A percentile compares a stretch with the other conserved stretches of the same genome.
Evolutionary conservation across 768 basidiomycete species (phyloP).

Genomic region (Amanita inopinata): DNA sequence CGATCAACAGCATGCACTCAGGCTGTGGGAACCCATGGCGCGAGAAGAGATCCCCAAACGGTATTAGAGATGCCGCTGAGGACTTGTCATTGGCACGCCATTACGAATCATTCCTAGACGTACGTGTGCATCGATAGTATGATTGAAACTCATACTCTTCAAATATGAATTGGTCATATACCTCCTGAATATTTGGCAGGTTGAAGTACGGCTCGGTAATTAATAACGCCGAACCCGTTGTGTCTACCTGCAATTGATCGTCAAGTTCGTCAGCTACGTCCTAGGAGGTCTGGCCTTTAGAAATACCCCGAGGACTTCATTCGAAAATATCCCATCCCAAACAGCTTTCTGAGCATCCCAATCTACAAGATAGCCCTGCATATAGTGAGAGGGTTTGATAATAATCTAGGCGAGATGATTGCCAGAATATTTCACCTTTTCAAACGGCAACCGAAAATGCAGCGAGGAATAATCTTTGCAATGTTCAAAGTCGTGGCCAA

Average conservation of each 20-base stretch:
- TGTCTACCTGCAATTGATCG: conserved; percentile 46
- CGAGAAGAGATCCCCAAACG: conserved; percentile 63
- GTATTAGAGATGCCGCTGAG: conserved; percentile 72
- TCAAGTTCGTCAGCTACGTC: conserved; percentile 1
- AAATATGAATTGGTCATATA: conserved; percentile 92
- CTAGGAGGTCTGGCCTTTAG: neutral
- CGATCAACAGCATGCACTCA: conserved; percentile 76
- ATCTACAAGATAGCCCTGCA: conserved; percentile 83
- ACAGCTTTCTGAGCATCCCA: conserved; percentile 95
- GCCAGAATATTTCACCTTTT: conserved; percentile 67
- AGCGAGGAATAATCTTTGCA: conserved; percentile 78
- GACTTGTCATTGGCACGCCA: conserved; percentile 8
- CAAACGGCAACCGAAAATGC: conserved; percentile 77
- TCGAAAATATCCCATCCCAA: conserved; percentile 86
- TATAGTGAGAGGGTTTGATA: conserved; percentile 15
- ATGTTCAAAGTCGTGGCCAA: conserved; percentile 73
- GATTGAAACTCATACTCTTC: conserved; percentile 93
- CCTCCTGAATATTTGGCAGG: conserved; percentile 81
- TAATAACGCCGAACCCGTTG: conserved; percentile 62
- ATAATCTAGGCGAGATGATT: neutral
- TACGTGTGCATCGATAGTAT: conserved; percentile 76
- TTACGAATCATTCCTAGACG: conserved; percentile 21
- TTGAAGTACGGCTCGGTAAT: conserved; percentile 96
- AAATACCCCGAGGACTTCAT: conserved; percentile 55
- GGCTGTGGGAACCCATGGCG: conserved; percentile 39